Conservation (phyloP, 2,329 filamentous ascomycete species). For the Colletotrichum tropicale region DNA sequence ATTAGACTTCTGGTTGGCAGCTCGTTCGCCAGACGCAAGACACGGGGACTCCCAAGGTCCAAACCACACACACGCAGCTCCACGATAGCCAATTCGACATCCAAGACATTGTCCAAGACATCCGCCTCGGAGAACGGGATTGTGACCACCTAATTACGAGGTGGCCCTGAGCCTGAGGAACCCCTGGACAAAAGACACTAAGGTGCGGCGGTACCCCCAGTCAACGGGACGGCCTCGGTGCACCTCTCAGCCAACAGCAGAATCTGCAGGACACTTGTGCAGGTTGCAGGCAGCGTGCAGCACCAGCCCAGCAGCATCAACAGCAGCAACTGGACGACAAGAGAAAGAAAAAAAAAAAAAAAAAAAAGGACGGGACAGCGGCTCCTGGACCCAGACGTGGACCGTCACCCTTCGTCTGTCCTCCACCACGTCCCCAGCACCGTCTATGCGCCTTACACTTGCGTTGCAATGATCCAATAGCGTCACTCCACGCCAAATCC, state of each 20-base stretch:
- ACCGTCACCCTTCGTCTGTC: neutral
- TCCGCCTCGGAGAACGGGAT: neutral
- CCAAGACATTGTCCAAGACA: neutral
- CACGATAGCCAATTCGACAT: neutral
- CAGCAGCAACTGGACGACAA: neutral
- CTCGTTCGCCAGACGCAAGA: neutral
- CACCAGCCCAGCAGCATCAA: neutral
- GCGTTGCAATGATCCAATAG: conserved; percentile 31
- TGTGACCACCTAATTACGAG: neutral
- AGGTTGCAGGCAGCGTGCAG: neutral
- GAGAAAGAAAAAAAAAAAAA: neutral
- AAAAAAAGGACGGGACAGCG: neutral
- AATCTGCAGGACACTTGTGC: neutral
- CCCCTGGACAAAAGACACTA: neutral
- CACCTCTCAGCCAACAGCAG: neutral
- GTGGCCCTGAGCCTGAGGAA: neutral
- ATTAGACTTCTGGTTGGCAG: neutral
- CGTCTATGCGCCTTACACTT: conserved; percentile 17
- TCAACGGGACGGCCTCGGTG: neutral
- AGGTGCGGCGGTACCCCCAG: neutral
- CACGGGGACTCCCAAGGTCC: neutral
- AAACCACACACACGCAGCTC: neutral
- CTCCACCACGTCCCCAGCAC: conserved; percentile 8
- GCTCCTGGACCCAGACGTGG: neutral
- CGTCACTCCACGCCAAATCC: conserved; percentile 32